Evolutionary conservation across 768 basidiomycete genomes (phyloP), one percentile per base, ranked within the genome.

Genomic region (Exidia glandulosa): DNA sequence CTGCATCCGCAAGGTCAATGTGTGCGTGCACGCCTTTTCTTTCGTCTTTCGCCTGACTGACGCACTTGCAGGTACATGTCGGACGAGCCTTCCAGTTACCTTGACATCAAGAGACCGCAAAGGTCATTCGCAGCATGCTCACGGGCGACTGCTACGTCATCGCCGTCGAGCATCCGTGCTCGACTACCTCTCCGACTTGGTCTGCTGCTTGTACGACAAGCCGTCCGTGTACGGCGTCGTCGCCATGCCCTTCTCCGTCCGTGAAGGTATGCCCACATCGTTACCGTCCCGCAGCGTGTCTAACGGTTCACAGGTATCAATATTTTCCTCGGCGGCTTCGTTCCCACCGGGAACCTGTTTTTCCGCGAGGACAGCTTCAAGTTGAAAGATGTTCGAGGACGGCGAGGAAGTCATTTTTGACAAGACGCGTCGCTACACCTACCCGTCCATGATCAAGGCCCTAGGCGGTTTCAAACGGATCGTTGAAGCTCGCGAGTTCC

Each of bases 101-200:
- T 99, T 65, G 96, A 99, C 77, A 83, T 98, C 74, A 90, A 83
- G 73, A 85, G 68, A 95, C 96, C 16, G 96, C 96, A 9, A 86
- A 94, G 67, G 92, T 94, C 61, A 98, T 99, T 63, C 92, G 96
- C 52, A 82, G 83, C 31, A 76, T 99, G 60, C 82, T 97, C 56
- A 79, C 74, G 7, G 84, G 93, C 0, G 83, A 82, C 65, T 87
- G 90, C 74, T 99, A 98, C 69, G 90, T 99, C 63, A 87, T 99
- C 62, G 92, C 92, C 34, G 96, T 99, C 60, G 96, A 99, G 79
- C 96, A 99, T 94, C 96, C 2, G 94, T 97, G 36, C 82, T 98
- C 55, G 96, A 99, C 72, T 99, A 98, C 74, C 82, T 98, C 10
- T 98, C 95, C 61, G 96, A 99, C 74, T 99, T 93, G 70, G 87